Base-by-base conservation (phyloP, 2,329 filamentous ascomycete genomes). In the Sporothrix phasma region DNA sequence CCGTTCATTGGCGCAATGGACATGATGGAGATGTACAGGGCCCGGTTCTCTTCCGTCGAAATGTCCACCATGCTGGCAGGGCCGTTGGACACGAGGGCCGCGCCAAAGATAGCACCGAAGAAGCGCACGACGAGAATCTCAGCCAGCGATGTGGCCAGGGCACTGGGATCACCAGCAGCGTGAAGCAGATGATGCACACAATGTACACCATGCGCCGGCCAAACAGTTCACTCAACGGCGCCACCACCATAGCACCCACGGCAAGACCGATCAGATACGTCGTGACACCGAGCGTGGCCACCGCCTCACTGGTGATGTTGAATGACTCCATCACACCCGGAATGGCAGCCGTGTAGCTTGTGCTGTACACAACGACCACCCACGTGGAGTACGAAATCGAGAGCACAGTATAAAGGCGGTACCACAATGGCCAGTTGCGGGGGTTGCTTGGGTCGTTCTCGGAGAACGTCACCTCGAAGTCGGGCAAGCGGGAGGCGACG, bases 41-140 rank as follows among this genome's bases (percentile, higher is more conserved):
- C 90, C 17, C 92, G 85, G 70, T 89, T 85, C 58, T 95, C 85
- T 53, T 93, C 89, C 15, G 82, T 81, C n/a, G 90, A 86, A 59
- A 96, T 87, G 73, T 97, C 92, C 31, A 89, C 86, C 11, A 96
- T 83, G 7, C 87, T 90, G 2, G 92, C 92, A 0, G 92, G 90
- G 1, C 88, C 85, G 72, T 95, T 96, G 13, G 86, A 85, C 29
- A 96, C 86, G 84, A 95, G 88, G 47, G 88, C 90, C 5, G 89
- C 84, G 3, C 71, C 72, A n/a, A 74, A 73, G 0, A 73, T 6
- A 5, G 71, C 71, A 1, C 84, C 87, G 67, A 92, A 83, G 72
- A 90, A 92, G 6, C 89, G 79, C 45, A 87, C 79, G 0, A 87
- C 77, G 13, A 92, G 79, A 61, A 92, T 81, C 46, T 83, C 81